phyloP scores from a whole-genome alignment of 441 rosid genomes.

The Omphalea diandra region DNA sequence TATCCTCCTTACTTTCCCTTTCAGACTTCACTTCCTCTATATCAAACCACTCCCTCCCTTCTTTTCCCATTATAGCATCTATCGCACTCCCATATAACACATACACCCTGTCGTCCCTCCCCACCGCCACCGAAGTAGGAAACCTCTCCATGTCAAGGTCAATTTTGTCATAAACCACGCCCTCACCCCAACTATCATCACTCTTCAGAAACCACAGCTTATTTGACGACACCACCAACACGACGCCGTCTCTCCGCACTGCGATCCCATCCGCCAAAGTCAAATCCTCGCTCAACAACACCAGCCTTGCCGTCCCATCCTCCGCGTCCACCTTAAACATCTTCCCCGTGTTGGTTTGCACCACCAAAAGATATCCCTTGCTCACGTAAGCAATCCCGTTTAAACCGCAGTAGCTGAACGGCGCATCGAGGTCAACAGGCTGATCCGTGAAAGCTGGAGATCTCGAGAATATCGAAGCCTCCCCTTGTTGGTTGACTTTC shows the following conservation, averaged over 20 bases:
- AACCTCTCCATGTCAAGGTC: slow-evolving; percentile 60
- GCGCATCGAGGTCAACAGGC: slow-evolving; percentile 36
- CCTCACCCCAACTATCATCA: slow-evolving; percentile 73
- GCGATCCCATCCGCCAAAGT: slow-evolving; percentile 57
- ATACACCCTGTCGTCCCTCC: slow-evolving; percentile 59
- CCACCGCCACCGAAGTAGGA: slow-evolving; percentile 59
- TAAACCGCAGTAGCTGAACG: slow-evolving; percentile 48
- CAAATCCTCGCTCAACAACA: slow-evolving; percentile 50
- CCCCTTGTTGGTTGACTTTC: slow-evolving; percentile 60
- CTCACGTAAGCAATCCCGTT: slow-evolving; percentile 76
- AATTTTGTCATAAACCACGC: slow-evolving; percentile 60
- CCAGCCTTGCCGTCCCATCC: slow-evolving; percentile 58
- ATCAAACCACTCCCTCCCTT: slow-evolving; percentile 53
- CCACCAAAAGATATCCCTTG: slow-evolving; percentile 76
- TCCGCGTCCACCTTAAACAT: slow-evolving; percentile 82
- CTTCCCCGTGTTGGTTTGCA: slow-evolving; percentile 83
- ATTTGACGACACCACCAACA: slow-evolving; percentile 56
- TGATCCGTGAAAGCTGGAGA: slow-evolving; percentile 46
- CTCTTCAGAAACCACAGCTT: slow-evolving; percentile 73
- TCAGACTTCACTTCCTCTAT: slow-evolving; percentile 66
- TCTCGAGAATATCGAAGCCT: slow-evolving; percentile 62
- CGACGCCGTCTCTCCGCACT: slow-evolving; percentile 60
- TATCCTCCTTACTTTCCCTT: slow-evolving; percentile 55
- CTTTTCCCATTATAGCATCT: slow-evolving; percentile 50
- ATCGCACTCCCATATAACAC: slow-evolving; percentile 67